These are phyloP conservation scores for Monilinia laxa DNA, from an alignment of 2,329 filamentous ascomycete genomes.

Conservation along the genomic window DNA sequence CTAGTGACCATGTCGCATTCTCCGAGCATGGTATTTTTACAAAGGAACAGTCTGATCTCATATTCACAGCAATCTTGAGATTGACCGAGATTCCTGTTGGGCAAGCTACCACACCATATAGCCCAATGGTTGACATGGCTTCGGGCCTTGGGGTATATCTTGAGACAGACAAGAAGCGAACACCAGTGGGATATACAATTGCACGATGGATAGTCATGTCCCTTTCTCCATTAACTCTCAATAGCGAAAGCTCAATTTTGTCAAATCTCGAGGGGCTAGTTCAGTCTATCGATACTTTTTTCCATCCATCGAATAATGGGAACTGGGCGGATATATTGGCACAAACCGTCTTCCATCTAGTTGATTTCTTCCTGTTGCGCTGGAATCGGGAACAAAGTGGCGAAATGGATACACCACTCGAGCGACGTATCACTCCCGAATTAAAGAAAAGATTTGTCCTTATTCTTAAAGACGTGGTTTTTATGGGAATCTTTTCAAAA, in stretches of 20 bases:
- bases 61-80: constrained; percentile 88
- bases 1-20: constrained; percentile 74
- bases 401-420: constrained; percentile 81
- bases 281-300: constrained; percentile 96
- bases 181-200: constrained; percentile 87
- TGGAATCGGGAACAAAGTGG: constrained; percentile 95
- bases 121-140: constrained; percentile 72
- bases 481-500: constrained; percentile 98
- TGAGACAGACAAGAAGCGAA: constrained; percentile 90
- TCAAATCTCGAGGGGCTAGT: constrained; percentile 86
- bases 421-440: constrained; percentile 75
- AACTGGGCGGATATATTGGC: constrained; percentile 86
- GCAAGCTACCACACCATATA: constrained; percentile 91
- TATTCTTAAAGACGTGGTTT: constrained; percentile 86
- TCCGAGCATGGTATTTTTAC: constrained; percentile 88
- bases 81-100: constrained; percentile 94
- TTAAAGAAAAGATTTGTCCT: constrained; percentile 87
- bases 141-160: constrained; percentile 82
- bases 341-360: constrained; percentile 87
- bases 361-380: constrained; percentile 94
- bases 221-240: constrained; percentile 78
- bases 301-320: constrained; percentile 95
- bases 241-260: constrained; percentile 75
- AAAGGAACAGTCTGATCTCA: constrained; percentile 82
- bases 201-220: constrained; percentile 93